Conservation (phyloP, 2,329 filamentous ascomycete species). For the Fusarium sp. region DNA sequence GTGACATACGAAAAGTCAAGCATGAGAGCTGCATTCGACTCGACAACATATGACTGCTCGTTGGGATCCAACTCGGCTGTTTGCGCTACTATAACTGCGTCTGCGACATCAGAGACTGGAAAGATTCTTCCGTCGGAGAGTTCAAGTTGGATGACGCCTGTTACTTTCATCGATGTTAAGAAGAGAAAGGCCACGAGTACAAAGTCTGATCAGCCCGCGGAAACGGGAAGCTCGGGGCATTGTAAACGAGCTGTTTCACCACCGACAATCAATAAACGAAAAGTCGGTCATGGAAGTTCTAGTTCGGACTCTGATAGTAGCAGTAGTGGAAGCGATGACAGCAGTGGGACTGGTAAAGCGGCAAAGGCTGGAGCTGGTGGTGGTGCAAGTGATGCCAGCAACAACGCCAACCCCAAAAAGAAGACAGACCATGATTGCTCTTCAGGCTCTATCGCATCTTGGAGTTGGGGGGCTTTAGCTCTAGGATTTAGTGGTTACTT, state of each 20-base stretch:
- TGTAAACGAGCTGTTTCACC: constrained; percentile 11
- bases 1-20: constrained; percentile 34
- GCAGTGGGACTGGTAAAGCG: neutral
- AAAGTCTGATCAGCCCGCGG: neutral
- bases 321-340: neutral
- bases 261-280: neutral
- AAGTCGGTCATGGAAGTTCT: neutral
- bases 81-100: constrained; percentile 14
- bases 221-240: neutral
- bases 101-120: neutral
- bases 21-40: constrained; percentile 31
- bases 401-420: constrained; percentile 8
- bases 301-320: neutral
- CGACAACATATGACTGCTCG: constrained; percentile 40
- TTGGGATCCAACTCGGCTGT: constrained; percentile 19
- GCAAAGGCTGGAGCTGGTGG: neutral
- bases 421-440: constrained; percentile 22
- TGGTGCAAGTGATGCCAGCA: neutral
- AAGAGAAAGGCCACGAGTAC: constrained; percentile 18
- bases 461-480: constrained; percentile 18
- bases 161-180: constrained; percentile 26
- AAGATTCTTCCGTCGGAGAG: constrained; percentile 33
- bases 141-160: constrained; percentile 41
- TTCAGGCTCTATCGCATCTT: neutral
- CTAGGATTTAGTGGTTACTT: constrained; percentile 20